Evolutionary conservation across 148 eudicot species (phyloP).

Genomic region (Spergularia marina): DNA sequence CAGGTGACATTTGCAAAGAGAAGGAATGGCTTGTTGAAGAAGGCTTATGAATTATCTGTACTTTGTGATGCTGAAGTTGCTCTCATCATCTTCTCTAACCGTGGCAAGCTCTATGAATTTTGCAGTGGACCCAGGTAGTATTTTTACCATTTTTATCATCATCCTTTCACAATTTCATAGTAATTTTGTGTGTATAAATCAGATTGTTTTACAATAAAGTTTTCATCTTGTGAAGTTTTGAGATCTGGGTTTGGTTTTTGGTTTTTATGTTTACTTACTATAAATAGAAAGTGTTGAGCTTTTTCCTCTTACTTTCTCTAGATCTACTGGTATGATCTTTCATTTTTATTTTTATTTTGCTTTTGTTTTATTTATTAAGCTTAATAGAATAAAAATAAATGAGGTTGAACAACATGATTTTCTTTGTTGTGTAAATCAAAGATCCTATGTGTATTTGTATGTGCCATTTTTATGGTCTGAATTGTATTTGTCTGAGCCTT

Average conservation of each 20-base stretch:
- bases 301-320: not conserved
- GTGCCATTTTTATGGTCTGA: not conserved
- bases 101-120: slow-evolving; percentile 60
- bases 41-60: slow-evolving; percentile 65
- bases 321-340: slow-evolving; percentile 9
- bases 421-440: not conserved
- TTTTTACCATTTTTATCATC: too few species aligned
- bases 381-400: too few species aligned
- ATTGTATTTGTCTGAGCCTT: not conserved
- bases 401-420: not conserved
- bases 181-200: too few species aligned
- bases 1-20: slow-evolving; percentile 78
- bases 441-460: not conserved
- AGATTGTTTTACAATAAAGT: not conserved
- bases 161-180: too few species aligned
- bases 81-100: slow-evolving; percentile 38
- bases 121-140: slow-evolving; percentile 45
- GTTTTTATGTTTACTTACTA: slow-evolving; percentile 18
- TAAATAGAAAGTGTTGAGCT: slow-evolving; percentile 14
- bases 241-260: slow-evolving; percentile 29
- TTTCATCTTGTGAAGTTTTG: not conserved
- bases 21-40: slow-evolving; percentile 67
- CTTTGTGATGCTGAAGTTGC: slow-evolving; percentile 62
- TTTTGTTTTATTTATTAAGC: too few species aligned
- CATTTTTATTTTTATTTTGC: not conserved